Evolutionary conservation across 2,329 filamentous ascomycete genomes (phyloP), one percentile per base, ranked within the genome.

Genomic region (Cordyceps tenuipes): DNA sequence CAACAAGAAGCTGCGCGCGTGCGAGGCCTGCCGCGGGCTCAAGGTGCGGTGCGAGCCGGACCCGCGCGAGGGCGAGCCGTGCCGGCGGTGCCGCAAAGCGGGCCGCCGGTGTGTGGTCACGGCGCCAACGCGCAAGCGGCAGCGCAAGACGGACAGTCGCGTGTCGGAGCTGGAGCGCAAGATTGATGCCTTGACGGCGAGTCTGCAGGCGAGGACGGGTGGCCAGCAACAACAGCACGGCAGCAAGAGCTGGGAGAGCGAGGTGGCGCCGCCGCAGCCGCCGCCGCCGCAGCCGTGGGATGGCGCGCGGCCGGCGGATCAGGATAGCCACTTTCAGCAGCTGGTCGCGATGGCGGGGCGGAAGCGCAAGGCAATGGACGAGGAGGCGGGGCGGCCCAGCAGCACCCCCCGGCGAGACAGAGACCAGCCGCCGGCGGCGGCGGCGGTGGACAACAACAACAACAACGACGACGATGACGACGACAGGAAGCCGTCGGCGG

Each of bases 81-180:
- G 88, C 71, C 85, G 82, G 70, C 83, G 91, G 64, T 96, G 91
- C 71, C 82, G 83, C 55, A 96, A 95, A 74, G 89, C 90, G 3
- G 84, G 85, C n/a, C 79, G 91, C 43, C 79, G 79, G 63, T 96
- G 91, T 69, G 76, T 92, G 46, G 86, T 92, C 63, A 95, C 90
- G 1, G 83, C 85, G 63, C 90, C 82, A 15, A 83, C 79, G 34
- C 72, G 90, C 46, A 96, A 95, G 75, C 81, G 91, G 49, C 90
- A 93, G 76, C 96, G 93, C 78, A 96, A 96, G 79, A 91, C 90
- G 58, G 92, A 96, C 71, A 93, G 85, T 65, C 82, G 91, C 56
- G 91, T 97, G 13, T 88, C 91, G 9, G 91, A 96, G 76, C 79
- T 97, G 56, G 91, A 96, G 77, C 91, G 88, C 78, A 95, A 95